Percentiles rank a stretch among this genome's conserved stretches.
Conservation (phyloP, 768 basidiomycete species). For the Leccinum boreale region DNA sequence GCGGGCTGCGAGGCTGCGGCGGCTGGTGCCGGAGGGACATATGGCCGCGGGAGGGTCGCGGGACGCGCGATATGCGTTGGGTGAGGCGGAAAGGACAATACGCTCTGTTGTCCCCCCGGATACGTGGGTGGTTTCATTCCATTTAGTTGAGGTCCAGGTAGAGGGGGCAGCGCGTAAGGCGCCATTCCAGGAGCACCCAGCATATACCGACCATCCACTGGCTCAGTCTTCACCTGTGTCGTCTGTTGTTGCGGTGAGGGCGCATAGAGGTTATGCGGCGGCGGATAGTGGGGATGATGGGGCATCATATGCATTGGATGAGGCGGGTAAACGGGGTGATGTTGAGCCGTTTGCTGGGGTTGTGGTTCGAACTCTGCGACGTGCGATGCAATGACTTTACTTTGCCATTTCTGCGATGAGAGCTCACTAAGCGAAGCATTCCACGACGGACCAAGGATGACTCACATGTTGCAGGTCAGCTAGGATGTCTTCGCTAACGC, state of each 20-base stretch:
- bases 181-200: slow-evolving; percentile 42
- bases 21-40: slow-evolving; percentile 16
- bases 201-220: slow-evolving; percentile 66
- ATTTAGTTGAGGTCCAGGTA: slow-evolving; percentile 64
- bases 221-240: slow-evolving; percentile 69
- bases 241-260: slow-evolving; percentile 34
- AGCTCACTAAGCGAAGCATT: slow-evolving; percentile 6
- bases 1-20: slow-evolving; percentile 25
- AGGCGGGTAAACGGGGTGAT: slow-evolving; percentile 53
- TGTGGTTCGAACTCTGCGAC: slow-evolving; percentile 88
- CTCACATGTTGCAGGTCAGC: slow-evolving; percentile 86
- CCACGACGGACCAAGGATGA: slow-evolving; percentile 23
- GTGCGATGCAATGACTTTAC: slow-evolving; percentile 87
- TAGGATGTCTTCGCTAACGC: slow-evolving; percentile 87
- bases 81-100: slow-evolving; percentile 50
- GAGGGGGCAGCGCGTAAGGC: slow-evolving; percentile 53
- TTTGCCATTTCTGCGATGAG: slow-evolving; percentile 84
- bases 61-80: slow-evolving; percentile 28
- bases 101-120: slow-evolving; percentile 56
- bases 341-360: slow-evolving; percentile 43
- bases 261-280: slow-evolving; percentile 50
- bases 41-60: slow-evolving; percentile 19
- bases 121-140: slow-evolving; percentile 49
- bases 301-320: slow-evolving; percentile 62
- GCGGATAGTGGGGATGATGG: slow-evolving; percentile 51